These are phyloP conservation scores for Blakeslea trispora DNA, from an alignment of 371 early-diverging fungal species.

Conservation along the genomic window DNA sequence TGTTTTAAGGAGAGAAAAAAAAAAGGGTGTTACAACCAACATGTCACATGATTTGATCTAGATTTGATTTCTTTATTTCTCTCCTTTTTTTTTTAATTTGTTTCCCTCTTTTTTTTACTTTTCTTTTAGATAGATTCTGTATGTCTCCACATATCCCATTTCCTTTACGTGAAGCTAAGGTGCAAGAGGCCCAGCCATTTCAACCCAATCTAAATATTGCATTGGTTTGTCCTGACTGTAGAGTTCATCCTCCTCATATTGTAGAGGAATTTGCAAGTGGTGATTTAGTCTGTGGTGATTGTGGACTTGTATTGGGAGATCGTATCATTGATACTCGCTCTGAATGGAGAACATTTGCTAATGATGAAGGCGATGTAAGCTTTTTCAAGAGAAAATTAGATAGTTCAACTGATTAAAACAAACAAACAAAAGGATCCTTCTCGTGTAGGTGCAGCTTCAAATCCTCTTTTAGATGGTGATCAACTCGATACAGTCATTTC, in stretches of 20 bases:
- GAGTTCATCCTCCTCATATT: slow-evolving; percentile 83
- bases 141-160: slow-evolving; percentile 46
- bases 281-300: slow-evolving; percentile 96
- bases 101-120: slow-evolving; percentile 1
- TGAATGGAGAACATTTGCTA: slow-evolving; percentile 99
- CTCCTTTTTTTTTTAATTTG: slow-evolving; percentile 3
- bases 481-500: slow-evolving; percentile 93
- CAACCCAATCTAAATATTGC: slow-evolving; percentile 61
- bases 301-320: slow-evolving; percentile 95
- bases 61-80: not conserved
- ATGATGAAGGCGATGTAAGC: slow-evolving; percentile 84
- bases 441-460: slow-evolving; percentile 98
- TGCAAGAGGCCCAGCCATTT: slow-evolving; percentile 32
- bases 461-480: slow-evolving; percentile 82
- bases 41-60: too few species aligned
- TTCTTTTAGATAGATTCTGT: not conserved
- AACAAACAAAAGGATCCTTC: too few species aligned
- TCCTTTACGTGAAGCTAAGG: slow-evolving; percentile 41
- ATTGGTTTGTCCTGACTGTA: slow-evolving; percentile 81
- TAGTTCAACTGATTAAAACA: too few species aligned
- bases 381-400: too few species aligned
- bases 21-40: too few species aligned
- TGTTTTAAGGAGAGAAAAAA: too few species aligned
- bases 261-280: slow-evolving; percentile 94
- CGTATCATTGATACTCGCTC: slow-evolving; percentile 98